Percentiles rank a stretch among this genome's conserved stretches.
Conservation (phyloP, 1,139 yeast species). For the Lodderomyces metapsilosis region DNA sequence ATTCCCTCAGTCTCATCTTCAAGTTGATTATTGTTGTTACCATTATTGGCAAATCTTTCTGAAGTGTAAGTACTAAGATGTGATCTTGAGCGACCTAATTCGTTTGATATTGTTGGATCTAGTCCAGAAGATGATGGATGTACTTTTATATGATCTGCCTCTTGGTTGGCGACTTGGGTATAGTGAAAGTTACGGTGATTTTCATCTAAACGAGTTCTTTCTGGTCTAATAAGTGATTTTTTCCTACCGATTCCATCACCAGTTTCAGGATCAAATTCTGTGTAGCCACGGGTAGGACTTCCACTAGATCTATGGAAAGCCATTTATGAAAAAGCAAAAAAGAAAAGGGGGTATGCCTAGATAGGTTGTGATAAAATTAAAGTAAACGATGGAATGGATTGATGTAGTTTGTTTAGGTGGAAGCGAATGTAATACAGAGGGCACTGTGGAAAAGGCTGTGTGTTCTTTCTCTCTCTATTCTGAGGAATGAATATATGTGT, state of each 20-base stretch:
- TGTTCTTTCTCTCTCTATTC: too few relatives aligned
- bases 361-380: too few relatives aligned
- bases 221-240: conserved; percentile 76
- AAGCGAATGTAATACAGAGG: not conserved
- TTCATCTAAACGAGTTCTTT: conserved; percentile 65
- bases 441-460: too few relatives aligned
- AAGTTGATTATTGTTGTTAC: not conserved
- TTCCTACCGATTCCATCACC: conserved; percentile 51
- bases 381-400: not conserved
- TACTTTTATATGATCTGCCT: conserved; percentile 58
- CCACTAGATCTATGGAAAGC: conserved; percentile 13
- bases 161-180: conserved; percentile 76
- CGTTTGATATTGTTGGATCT: conserved; percentile 47
- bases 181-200: conserved; percentile 77
- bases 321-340: conserved; percentile 8
- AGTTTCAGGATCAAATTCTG: conserved; percentile 49
- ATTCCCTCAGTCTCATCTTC: conserved; percentile 40
- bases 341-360: too few relatives aligned
- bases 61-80: conserved; percentile 9
- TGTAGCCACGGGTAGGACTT: conserved; percentile 22
- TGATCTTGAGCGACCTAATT: conserved; percentile 14
- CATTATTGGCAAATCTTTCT: not conserved
- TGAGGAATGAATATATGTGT: too few relatives aligned
- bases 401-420: not conserved
- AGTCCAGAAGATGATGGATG: conserved; percentile 75